phyloP scores from a whole-genome alignment of 139 green algal genomes.

The Chlorokybus atmophyticus region DNA sequence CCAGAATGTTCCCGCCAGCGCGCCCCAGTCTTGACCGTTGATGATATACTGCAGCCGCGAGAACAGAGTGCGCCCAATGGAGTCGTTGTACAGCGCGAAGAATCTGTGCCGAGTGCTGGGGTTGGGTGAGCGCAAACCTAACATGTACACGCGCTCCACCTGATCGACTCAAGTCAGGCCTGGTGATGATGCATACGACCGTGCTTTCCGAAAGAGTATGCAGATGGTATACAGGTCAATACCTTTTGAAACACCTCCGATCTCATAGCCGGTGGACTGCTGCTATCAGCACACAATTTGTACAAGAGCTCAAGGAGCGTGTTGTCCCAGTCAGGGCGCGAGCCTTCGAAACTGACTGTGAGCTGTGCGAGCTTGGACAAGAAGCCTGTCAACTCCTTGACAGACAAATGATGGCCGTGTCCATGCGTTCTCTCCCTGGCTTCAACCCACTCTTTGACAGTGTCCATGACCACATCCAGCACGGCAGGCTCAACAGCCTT shows the following conservation, averaged over 20 bases:
- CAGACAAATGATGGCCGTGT: too few species aligned
- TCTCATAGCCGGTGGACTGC: not conserved
- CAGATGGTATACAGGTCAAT: too few species aligned
- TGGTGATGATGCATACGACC: too few species aligned
- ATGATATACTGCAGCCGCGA: conserved; percentile 85
- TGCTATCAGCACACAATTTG: conserved; percentile 34
- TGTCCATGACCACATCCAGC: conserved; percentile 27
- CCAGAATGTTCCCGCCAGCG: conserved; percentile 78
- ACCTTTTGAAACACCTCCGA: conserved; percentile 47
- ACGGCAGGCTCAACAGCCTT: conserved; percentile 18
- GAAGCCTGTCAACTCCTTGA: too few species aligned
- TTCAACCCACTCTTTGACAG: conserved; percentile 28
- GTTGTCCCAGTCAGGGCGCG: conserved; percentile 58
- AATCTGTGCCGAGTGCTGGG: conserved; percentile 58
- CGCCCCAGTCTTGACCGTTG: conserved; percentile 77
- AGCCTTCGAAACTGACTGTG: too few species aligned
- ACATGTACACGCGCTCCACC: conserved; percentile 76
- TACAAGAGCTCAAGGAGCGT: conserved; percentile 59
- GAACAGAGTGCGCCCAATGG: conserved; percentile 57
- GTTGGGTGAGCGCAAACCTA: conserved; percentile 63
- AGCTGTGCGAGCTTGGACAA: too few species aligned
- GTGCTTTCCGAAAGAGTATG: too few species aligned
- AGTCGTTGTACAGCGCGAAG: conserved; percentile 71
- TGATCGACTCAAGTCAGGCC: too few species aligned
- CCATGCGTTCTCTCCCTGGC: too few species aligned